Evolutionary conservation across 225 moss, liverwort and hornwort genomes (phyloP), one percentile per base, ranked within the genome.

Genomic region (Straminergon stramineum): DNA sequence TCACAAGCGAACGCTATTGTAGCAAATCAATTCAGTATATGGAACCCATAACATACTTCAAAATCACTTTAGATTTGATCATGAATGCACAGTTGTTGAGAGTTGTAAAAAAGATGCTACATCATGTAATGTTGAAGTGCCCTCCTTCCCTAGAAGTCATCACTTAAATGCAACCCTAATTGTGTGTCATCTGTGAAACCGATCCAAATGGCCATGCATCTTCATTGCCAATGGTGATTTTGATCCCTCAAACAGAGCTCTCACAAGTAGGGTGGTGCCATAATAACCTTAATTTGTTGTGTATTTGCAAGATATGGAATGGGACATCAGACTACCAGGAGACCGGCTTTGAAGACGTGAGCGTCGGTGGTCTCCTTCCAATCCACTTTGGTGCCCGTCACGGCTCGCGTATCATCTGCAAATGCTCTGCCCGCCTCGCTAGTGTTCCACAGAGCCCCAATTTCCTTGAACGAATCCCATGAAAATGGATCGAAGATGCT

Each of bases 311-410:
- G 23, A 63, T 22, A 32, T 18, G 17, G 45, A 53, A 87, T 28
- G 61, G 43, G 35, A 39, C 64, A 19, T 45, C 61, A 27, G 64
- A 75, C 18, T n/a, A 94, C 95, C 96, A 51, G 96, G n/a, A 96
- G 95, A 88, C 95, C 96, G 10, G 94, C 96, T 89, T 90, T 90
- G 91, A 94, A 94, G 58, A 95, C 63, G 37, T 96, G 95, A 69
- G 92, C 91, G 41, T 96, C 95, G 5, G 53, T 55, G 19, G 95
- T 96, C 91, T 96, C 96, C 70, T 94, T 94, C 96, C 95, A 96
- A 75, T 96, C 95, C 48, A 96, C 95, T 61, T 91, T 91, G 52
- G 96, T 95, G 88, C 90, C 82, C 37, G 91, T 93, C 82, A 93
- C 95, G 17, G 95, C 91, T 11, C 82, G 90, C 88, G 92, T 89